Percentiles rank a stretch among this genome's conserved stretches.
phyloP scores from a whole-genome alignment of 169 alveolate genomes.

The Plasmodium coatneyi region DNA sequence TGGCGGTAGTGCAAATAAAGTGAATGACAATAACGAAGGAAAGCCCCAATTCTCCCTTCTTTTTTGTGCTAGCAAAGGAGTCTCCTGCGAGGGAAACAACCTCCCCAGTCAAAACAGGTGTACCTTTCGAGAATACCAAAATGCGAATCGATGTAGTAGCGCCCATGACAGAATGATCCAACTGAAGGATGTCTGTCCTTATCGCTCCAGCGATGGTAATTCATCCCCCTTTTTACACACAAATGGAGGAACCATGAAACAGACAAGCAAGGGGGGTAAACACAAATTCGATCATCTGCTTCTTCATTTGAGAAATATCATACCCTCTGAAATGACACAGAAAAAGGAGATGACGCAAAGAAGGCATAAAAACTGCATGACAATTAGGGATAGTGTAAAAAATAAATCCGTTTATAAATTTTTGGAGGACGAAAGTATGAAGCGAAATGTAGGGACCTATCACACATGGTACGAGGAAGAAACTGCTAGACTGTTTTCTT shows the following conservation, averaged over 20 bases:
- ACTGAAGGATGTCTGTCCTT: neutral
- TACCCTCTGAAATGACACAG: neutral
- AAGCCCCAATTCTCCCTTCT: neutral
- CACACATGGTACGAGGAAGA: neutral
- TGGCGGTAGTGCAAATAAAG: neutral
- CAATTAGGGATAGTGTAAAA: neutral
- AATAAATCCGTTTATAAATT: neutral
- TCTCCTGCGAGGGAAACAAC: neutral
- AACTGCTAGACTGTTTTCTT: neutral
- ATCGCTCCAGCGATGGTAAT: neutral
- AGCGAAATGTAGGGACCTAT: neutral
- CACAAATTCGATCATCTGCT: neutral
- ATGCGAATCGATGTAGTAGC: neutral
- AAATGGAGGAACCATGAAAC: neutral
- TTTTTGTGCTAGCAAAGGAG: neutral
- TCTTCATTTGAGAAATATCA: neutral
- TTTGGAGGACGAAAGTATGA: conserved; percentile 1
- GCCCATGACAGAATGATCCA: neutral
- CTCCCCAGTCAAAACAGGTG: neutral
- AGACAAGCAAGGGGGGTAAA: neutral
- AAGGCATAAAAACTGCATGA: neutral
- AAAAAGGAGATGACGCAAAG: neutral
- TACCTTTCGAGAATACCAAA: neutral
- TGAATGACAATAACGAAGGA: neutral
- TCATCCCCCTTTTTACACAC: conserved; percentile 3